Evolutionary conservation across 306 rosid species (phyloP).

Genomic region (Vigna trinervia): DNA sequence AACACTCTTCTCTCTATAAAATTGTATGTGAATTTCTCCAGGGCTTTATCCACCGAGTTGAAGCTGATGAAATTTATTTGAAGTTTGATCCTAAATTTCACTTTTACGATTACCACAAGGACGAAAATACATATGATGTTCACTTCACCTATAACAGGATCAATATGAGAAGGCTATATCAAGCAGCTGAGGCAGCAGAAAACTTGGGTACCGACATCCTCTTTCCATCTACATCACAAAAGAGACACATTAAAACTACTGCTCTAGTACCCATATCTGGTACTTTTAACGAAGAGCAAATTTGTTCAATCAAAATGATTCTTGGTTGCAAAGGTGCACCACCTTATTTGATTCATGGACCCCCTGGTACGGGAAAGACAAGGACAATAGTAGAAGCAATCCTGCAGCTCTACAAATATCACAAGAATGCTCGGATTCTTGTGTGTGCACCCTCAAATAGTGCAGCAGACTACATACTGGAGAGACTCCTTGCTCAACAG

Average conservation of each 20-base stretch:
- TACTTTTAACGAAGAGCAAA: constrained; percentile 72
- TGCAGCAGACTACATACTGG: constrained; percentile 86
- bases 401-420: constrained; percentile 70
- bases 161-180: constrained; percentile 82
- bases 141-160: constrained; percentile 77
- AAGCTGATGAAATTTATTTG: constrained; percentile 82
- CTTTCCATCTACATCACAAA: constrained; percentile 61
- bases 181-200: constrained; percentile 66
- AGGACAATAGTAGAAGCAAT: constrained; percentile 78
- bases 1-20: constrained; percentile 11
- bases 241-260: constrained; percentile 58
- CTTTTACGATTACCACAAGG: constrained; percentile 54
- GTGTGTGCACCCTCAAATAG: constrained; percentile 91
- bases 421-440: constrained; percentile 64
- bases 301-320: constrained; percentile 65
- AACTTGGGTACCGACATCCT: constrained; percentile 59
- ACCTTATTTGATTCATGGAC: constrained; percentile 86
- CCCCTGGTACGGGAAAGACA: constrained; percentile 97
- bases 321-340: constrained; percentile 86
- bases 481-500: constrained; percentile 62
- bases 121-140: constrained; percentile 60
- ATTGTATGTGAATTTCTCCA: constrained; percentile 42
- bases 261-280: constrained; percentile 65
- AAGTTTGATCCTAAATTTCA: constrained; percentile 66
- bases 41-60: constrained; percentile 84